Evolutionary conservation across 1,139 yeast species (phyloP), one percentile per base, ranked within the genome.

Genomic region (Pichia kudriavzevii): DNA sequence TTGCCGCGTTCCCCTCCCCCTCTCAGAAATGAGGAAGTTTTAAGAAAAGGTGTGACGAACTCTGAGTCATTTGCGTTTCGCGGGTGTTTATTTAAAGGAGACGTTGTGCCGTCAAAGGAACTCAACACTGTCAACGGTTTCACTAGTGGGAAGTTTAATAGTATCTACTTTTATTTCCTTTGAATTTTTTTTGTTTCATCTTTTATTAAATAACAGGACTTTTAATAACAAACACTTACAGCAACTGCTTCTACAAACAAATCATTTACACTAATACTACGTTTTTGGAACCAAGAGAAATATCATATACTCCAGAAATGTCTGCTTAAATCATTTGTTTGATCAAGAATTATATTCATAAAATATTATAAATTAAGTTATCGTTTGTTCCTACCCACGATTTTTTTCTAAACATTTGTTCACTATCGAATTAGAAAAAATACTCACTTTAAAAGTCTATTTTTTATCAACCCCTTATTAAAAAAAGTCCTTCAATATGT

Each of bases 321-420:
- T 52, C 53, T 42, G 56, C 56, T 48, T 53, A 49, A 52, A 46
- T 36, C 22, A 26, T 22, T 38, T 37, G 35, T 39, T 39, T 34
- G 26, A 28, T 25, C n/a, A 32, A 15, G 28, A 23, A 18, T 28
- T 24, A 16, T 26, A 26, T 16, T 11, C 10, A 22, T n/a, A 26
- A 16, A 15, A n/a, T 17, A 26, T 15, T 15, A 13, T 26, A 17
- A 26, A 25, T 25, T 25, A 11, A 25, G 15, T 25, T 13, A 8
- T n/a, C n/a, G n/a, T n/a, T n/a, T n/a, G n/a, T n/a, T n/a, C n/a
- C n/a, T n/a, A n/a, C n/a, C n/a, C n/a, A n/a, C 16, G 19, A 19
- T 22, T 23, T 28, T 21, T 21, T 22, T 8, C 17, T 12, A 22
- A 25, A 22, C 30, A 24, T 23, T 24, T 14, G 20, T 19, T 29